Percentiles rank a stretch among this genome's conserved stretches.
Conservation (phyloP, 805 yeast genomes). For the Saccharomycopsis lassenensis region DNA sequence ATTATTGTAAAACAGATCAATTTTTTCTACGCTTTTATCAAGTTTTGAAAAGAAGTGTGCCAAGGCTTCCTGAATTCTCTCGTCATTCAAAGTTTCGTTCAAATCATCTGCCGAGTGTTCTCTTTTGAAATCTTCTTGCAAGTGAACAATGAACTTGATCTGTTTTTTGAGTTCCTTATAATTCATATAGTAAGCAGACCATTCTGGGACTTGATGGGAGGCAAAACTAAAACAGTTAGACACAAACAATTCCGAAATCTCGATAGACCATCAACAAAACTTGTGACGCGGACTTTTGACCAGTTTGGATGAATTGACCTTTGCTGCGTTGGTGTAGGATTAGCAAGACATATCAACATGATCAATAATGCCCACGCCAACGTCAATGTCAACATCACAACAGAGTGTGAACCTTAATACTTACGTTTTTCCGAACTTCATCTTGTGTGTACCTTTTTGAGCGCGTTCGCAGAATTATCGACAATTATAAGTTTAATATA, state of each 20-base stretch:
- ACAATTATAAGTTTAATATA: no score
- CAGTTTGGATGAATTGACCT: no score
- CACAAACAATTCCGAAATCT: no score
- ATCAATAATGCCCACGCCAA: no score
- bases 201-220: conserved; percentile 88
- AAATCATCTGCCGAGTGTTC: conserved; percentile 21
- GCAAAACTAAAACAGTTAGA: conserved; percentile 30
- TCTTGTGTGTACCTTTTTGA: no score
- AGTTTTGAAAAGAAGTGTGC: conserved; percentile 66
- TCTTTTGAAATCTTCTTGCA: conserved; percentile 28
- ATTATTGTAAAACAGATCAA: conserved; percentile 65
- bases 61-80: conserved; percentile 35
- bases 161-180: conserved; percentile 76
- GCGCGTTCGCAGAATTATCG: no score
- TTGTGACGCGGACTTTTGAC: no score
- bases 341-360: no score
- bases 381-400: no score
- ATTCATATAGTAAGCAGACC: conserved; percentile 75
- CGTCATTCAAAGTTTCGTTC: conserved; percentile 28
- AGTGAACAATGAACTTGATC: conserved; percentile 50
- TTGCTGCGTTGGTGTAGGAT: no score
- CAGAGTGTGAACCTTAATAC: conserved; percentile 3
- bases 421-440: conserved; percentile 75
- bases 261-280: conserved; percentile 18
- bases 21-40: conserved; percentile 73